These are phyloP conservation scores for Akanthomyces lecanii DNA, from an alignment of 2,329 filamentous ascomycete species.

Conservation along the genomic window DNA sequence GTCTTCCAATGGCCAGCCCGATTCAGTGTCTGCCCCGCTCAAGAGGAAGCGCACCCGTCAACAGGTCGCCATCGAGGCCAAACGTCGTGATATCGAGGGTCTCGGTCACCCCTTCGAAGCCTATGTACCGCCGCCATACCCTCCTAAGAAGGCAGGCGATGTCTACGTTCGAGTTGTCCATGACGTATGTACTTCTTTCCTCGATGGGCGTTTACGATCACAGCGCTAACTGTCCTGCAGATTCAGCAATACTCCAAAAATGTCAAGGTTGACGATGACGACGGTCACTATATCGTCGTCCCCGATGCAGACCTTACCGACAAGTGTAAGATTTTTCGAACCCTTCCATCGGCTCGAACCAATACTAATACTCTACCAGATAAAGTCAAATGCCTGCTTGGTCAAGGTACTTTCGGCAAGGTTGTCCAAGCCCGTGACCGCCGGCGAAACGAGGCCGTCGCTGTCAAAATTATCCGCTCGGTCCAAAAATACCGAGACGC, in stretches of 20 bases:
- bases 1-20: conserved; percentile 59
- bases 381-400: conserved; percentile 81
- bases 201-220: not conserved
- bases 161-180: conserved; percentile 60
- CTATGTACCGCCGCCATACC: conserved; percentile 83
- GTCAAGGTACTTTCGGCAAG: conserved; percentile 97
- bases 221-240: conserved; percentile 2
- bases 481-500: conserved; percentile 98
- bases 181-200: conserved; percentile 49
- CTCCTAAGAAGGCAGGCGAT: conserved; percentile 84
- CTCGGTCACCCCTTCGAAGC: conserved; percentile 67
- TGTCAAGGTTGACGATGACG: conserved; percentile 87
- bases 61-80: conserved; percentile 76
- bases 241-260: conserved; percentile 43
- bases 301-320: conserved; percentile 83
- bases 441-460: conserved; percentile 71
- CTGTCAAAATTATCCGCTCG: conserved; percentile 96
- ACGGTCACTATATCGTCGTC: conserved; percentile 93
- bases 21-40: conserved; percentile 66
- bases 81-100: conserved; percentile 68
- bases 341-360: too few species aligned
- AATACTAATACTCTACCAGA: conserved; percentile 48
- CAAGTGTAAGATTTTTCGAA: conserved; percentile 61
- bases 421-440: conserved; percentile 89
- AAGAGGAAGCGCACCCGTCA: conserved; percentile 87